These are phyloP conservation scores for Pythium inflatum DNA, from an alignment of 352 stramenopile genomes.

Conservation along the genomic window DNA sequence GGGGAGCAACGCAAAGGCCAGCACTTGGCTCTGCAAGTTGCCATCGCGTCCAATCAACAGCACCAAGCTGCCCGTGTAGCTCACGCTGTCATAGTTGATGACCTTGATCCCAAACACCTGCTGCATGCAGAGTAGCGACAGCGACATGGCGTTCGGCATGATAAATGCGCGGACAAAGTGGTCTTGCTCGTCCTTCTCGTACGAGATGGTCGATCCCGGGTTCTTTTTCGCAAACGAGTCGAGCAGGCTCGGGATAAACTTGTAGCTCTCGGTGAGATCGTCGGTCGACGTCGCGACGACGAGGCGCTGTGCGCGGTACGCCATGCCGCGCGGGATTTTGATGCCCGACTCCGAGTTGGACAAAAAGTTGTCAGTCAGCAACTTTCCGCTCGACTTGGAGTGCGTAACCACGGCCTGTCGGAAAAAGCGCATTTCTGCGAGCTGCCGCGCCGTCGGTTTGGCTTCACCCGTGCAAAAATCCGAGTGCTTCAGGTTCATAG, in stretches of 20 bases:
- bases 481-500: conserved; percentile 85
- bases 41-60: conserved; percentile 71
- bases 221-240: conserved; percentile 79
- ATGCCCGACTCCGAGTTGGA: conserved; percentile 67
- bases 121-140: conserved; percentile 58
- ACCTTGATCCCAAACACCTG: conserved; percentile 76
- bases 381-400: conserved; percentile 74
- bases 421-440: conserved; percentile 82
- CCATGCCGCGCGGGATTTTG: conserved; percentile 70
- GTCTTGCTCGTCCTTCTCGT: conserved; percentile 62
- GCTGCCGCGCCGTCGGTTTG: conserved; percentile 74
- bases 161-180: conserved; percentile 78
- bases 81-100: conserved; percentile 67
- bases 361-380: conserved; percentile 82
- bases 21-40: conserved; percentile 66
- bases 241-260: conserved; percentile 76
- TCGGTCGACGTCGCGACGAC: conserved; percentile 74
- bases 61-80: conserved; percentile 67
- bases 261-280: conserved; percentile 82
- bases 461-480: conserved; percentile 60
- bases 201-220: conserved; percentile 57
- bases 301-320: conserved; percentile 67
- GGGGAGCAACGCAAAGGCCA: conserved; percentile 73
- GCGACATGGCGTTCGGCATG: conserved; percentile 60
- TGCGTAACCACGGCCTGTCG: conserved; percentile 76